phyloP scores from a whole-genome alignment of 345 rosid species.

The Citrus trifoliata region DNA sequence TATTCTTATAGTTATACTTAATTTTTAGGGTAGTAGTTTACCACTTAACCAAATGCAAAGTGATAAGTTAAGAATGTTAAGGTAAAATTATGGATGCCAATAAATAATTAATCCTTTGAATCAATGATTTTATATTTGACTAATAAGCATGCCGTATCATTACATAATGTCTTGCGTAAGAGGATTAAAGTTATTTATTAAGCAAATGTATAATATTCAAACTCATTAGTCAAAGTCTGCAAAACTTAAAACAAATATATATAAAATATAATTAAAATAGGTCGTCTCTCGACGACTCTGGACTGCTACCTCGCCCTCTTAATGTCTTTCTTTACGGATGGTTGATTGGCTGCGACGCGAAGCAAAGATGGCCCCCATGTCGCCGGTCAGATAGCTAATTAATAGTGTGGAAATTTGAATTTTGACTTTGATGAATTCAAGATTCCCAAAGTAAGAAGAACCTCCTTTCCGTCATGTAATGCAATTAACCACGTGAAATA shows the following conservation, averaged over 20 bases:
- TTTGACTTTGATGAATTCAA: neutral
- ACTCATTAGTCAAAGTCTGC: neutral
- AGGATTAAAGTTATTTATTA: neutral
- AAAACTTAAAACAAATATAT: neutral
- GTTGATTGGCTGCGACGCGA: neutral
- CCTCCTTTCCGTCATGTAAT: neutral
- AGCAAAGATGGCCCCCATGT: neutral
- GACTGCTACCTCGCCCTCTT: neutral
- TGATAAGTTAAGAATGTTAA: no score
- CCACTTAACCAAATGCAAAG: rapidly evolving
- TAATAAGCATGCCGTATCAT: neutral
- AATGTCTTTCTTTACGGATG: neutral
- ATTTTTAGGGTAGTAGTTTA: rapidly evolving
- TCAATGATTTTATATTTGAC: no score
- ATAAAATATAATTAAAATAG: neutral
- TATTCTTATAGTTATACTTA: no score
- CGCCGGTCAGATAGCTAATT: neutral
- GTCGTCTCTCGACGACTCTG: neutral
- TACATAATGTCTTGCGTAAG: neutral
- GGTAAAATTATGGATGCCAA: no score
- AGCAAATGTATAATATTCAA: neutral
- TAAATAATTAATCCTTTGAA: neutral
- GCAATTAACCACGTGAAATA: neutral
- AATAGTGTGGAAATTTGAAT: neutral
- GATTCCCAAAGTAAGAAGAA: neutral